A percentile compares a stretch with the other conserved stretches of the same genome.
Conservation (phyloP, 495 filamentous ascomycete genomes). For the Eremomyces bilateralis region DNA sequence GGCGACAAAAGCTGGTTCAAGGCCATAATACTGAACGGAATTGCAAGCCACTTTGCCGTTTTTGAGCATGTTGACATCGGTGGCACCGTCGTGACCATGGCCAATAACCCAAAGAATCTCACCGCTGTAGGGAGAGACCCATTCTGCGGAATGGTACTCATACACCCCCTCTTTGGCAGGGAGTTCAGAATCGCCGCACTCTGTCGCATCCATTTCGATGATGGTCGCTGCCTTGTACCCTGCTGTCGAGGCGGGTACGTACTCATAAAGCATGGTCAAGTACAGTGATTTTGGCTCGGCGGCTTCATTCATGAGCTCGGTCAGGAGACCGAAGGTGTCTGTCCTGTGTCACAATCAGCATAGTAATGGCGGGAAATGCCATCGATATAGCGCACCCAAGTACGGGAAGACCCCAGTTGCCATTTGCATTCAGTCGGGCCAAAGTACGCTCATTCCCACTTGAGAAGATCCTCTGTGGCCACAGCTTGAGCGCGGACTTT, state of each 20-base stretch:
- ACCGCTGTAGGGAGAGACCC: background rate
- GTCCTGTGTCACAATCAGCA: too few species aligned
- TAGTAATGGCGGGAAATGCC: too few species aligned
- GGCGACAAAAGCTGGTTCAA: too few species aligned
- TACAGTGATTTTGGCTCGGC: background rate
- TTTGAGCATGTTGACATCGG: too few species aligned
- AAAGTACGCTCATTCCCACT: background rate
- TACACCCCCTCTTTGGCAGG: background rate
- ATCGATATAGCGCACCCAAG: too few species aligned
- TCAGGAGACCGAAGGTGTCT: background rate
- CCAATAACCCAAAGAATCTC: background rate
- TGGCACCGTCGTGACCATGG: background rate
- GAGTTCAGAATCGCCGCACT: background rate
- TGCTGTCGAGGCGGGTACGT: background rate
- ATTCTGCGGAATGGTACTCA: background rate
- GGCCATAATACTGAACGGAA: too few species aligned
- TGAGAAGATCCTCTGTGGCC: background rate
- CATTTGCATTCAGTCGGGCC: background rate
- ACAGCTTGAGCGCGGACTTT: background rate
- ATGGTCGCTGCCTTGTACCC: conserved; percentile 1
- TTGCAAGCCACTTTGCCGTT: too few species aligned
- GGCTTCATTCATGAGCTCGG: background rate
- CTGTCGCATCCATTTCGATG: background rate
- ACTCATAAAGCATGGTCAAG: background rate
- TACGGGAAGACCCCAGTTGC: background rate